A percentile compares a stretch with the other conserved stretches of the same genome.
Conservation (phyloP, 768 basidiomycete species). For the Tylopilus vinaceipallidus region DNA sequence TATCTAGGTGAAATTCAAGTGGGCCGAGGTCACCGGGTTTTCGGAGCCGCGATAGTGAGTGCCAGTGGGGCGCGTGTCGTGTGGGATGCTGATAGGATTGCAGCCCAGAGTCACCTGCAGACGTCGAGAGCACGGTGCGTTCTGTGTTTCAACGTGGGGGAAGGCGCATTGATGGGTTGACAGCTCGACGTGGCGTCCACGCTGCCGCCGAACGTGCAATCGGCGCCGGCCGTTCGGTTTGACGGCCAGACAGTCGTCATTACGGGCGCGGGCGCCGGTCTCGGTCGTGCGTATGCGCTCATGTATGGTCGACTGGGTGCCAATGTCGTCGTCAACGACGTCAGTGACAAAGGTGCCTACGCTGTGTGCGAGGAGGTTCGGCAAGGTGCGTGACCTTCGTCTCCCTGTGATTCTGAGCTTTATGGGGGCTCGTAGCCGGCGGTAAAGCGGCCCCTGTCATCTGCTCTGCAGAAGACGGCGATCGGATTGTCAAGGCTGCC, state of each 20-base stretch:
- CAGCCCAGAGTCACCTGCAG: slow-evolving; percentile 65
- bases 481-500: slow-evolving; percentile 82
- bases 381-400: slow-evolving; percentile 48
- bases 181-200: slow-evolving; percentile 64
- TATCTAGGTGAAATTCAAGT: slow-evolving; percentile 73
- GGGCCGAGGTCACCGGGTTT: slow-evolving; percentile 82
- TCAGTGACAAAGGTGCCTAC: slow-evolving; percentile 81
- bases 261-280: slow-evolving; percentile 92
- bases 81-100: slow-evolving; percentile 10
- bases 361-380: slow-evolving; percentile 85
- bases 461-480: slow-evolving; percentile 90
- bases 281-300: slow-evolving; percentile 87
- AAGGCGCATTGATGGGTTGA: slow-evolving; percentile 9
- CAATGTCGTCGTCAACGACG: slow-evolving; percentile 95
- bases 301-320: slow-evolving; percentile 94
- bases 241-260: slow-evolving; percentile 90
- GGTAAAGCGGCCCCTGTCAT: slow-evolving; percentile 84
- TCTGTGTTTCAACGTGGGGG: neutral
- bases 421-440: slow-evolving; percentile 52
- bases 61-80: neutral
- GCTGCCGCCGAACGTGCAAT: slow-evolving; percentile 66
- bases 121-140: slow-evolving; percentile 57
- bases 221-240: slow-evolving; percentile 69
- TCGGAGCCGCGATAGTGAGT: slow-evolving; percentile 64
- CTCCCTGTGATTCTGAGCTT: neutral